These are phyloP conservation scores for Spirogloea muscicola DNA, from an alignment of 139 green algal genomes.

Conservation along the genomic window DNA sequence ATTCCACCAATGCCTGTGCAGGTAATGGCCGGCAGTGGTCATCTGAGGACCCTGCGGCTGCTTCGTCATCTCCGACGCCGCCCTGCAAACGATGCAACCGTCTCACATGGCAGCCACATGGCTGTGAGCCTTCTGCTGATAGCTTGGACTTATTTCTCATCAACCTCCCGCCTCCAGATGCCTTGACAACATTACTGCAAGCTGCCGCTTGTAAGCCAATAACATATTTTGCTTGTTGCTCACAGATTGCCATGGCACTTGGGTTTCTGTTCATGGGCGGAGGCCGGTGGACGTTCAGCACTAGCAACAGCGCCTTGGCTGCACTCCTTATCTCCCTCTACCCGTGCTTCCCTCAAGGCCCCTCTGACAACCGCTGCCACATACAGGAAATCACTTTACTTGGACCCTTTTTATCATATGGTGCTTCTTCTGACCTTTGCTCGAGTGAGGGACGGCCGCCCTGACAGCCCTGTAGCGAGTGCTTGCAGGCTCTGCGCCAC, in stretches of 20 bases:
- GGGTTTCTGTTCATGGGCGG: slow-evolving; percentile 89
- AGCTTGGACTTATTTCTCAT: no score
- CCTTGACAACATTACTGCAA: no score
- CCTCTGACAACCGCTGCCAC: slow-evolving; percentile 85
- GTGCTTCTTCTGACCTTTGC: no score
- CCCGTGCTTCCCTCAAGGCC: slow-evolving; percentile 67
- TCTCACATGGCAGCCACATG: slow-evolving; percentile 81
- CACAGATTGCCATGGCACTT: slow-evolving; percentile 65
- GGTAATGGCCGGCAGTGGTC: slow-evolving; percentile 88
- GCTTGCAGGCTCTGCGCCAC: slow-evolving; percentile 76
- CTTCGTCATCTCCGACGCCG: slow-evolving; percentile 65
- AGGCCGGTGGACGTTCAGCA: slow-evolving; percentile 71
- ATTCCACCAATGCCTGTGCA: no score
- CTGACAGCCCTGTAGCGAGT: no score
- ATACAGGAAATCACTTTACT: slow-evolving; percentile 60
- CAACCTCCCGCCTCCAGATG: no score
- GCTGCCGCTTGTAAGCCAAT: no score
- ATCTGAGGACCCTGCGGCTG: slow-evolving; percentile 80
- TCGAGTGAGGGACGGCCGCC: no score
- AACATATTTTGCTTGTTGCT: no score
- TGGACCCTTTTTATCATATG: no score
- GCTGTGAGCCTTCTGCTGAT: slow-evolving; percentile 38
- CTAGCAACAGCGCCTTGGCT: slow-evolving; percentile 67
- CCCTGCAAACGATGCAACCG: slow-evolving; percentile 39
- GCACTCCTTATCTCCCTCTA: slow-evolving; percentile 84